Evolutionary conservation across 371 early-diverging fungal genomes (phyloP).

Genomic region (Gilbertella persicaria): DNA sequence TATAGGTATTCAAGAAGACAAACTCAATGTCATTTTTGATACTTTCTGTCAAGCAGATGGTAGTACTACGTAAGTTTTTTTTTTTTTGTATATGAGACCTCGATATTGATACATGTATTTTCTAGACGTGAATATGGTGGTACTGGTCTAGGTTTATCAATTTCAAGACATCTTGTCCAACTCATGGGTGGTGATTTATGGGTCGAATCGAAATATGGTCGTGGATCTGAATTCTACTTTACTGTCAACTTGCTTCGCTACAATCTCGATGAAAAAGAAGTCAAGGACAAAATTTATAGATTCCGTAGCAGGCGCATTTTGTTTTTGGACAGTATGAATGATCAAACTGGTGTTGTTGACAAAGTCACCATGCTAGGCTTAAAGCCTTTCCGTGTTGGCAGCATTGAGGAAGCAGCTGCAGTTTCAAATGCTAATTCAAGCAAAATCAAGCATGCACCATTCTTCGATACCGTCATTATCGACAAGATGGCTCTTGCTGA

Average conservation of each 20-base stretch:
- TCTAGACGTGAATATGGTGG: constrained; percentile 79
- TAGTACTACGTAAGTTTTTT: constrained; percentile 65
- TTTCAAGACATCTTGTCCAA: constrained; percentile 73
- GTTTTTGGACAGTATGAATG: constrained; percentile 50
- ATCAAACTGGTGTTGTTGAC: constrained; percentile 30
- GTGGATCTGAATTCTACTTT: constrained; percentile 77
- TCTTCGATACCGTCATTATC: constrained; percentile 61
- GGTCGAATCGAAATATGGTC: constrained; percentile 69
- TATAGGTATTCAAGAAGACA: constrained; percentile 81
- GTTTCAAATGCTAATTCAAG: constrained; percentile 34
- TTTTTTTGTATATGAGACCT: neutral
- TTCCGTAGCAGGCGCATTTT: constrained; percentile 53
- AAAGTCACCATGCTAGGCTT: constrained; percentile 43
- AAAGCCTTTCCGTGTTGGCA: constrained; percentile 39
- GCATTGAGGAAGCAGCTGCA: constrained; percentile 48
- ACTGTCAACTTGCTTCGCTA: constrained; percentile 51
- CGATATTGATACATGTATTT: constrained; percentile 6
- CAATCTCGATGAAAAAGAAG: constrained; percentile 11
- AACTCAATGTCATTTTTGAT: constrained; percentile 74
- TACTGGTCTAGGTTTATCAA: constrained; percentile 83
- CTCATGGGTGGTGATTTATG: constrained; percentile 82
- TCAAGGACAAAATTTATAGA: constrained; percentile 43
- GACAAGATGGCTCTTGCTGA: constrained; percentile 59
- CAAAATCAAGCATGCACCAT: constrained; percentile 31
- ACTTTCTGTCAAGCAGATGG: constrained; percentile 85